Base-by-base conservation (phyloP, 306 rosid genomes). In the Castanospermum australe region DNA sequence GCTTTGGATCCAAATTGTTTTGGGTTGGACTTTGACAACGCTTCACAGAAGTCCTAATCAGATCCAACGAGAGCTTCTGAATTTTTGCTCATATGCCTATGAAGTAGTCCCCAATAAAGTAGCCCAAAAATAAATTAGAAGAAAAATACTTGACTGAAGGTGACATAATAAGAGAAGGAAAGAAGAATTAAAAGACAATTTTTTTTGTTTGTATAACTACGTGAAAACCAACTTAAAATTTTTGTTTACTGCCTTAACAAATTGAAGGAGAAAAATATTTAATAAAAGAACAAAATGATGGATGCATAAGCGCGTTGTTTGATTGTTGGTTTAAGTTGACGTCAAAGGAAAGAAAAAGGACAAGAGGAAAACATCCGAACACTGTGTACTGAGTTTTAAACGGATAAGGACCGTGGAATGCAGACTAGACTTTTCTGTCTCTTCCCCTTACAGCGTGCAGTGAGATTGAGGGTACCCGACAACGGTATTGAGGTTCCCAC, bases 371-470 rank as follows among this genome's bases (percentile, higher is more conserved):
- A 67, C 78, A 51, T 77, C 47, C 80, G 57, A 25, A 33, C 18
- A 5, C 17, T 68, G 57, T 68, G 69, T 22, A 25, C 4, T n/a
- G 35, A 18, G 25, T 18, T 70, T 76, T 76, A 36, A 76, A 50
- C 13, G 82, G 88, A 85, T 82, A 87, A 82, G 86, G 84, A 83
- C 77, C 4, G 4, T 4, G 20, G 44, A 77, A 41, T 42, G 35
- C 0, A 28, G 67, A 30, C 41, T 1, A 47, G 10, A 35, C 63
- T 48, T 14, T 50, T 63, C 28, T 2, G 15, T 1, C 61, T 12
- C 39, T 8, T 5, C 68, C 38, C n/a, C n/a, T n/a, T n/a, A n/a
- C n/a, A n/a, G n/a, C n/a, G n/a, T n/a, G n/a, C n/a, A n/a, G n/a
- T 35, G 48, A 20, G 20, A n/a, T 51, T 25, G 47, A 25, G 61